These are phyloP conservation scores for Sphenostylis stenocarpa DNA, from an alignment of 306 rosid genomes.

Conservation along the genomic window DNA sequence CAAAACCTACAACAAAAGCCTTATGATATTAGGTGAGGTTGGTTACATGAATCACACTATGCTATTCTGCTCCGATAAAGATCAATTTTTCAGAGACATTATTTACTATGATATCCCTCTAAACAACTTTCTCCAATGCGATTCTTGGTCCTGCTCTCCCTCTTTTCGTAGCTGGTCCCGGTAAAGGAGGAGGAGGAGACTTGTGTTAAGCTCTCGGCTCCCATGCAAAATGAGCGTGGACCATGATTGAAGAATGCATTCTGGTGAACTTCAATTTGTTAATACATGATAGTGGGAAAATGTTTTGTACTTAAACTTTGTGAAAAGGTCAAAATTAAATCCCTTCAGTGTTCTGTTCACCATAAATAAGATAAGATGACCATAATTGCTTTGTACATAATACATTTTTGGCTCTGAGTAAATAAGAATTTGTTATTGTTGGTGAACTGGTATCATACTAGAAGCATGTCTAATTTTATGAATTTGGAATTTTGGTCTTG, in stretches of 20 bases:
- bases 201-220: not conserved
- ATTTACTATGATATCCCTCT: not conserved
- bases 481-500: slow-evolving; percentile 34
- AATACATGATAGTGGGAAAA: not conserved
- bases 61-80: not conserved
- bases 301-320: not conserved
- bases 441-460: not conserved
- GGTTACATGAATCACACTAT: not conserved
- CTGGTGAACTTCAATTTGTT: not conserved
- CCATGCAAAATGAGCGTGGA: not conserved
- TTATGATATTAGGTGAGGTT: not conserved
- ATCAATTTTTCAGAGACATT: not conserved
- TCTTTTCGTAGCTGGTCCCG: not conserved
- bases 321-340: not conserved
- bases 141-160: not conserved
- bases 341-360: not conserved
- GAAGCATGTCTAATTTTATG: slow-evolving; percentile 9
- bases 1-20: not conserved
- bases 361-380: not conserved
- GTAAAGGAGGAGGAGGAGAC: not conserved
- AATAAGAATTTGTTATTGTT: not conserved
- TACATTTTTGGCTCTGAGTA: not conserved
- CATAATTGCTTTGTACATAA: slow-evolving; percentile 2
- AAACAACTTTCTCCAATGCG: not conserved
- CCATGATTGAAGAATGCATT: not conserved